Evolutionary conservation across 2,329 filamentous ascomycete genomes (phyloP).

Genomic region (Colletotrichum incanum): DNA sequence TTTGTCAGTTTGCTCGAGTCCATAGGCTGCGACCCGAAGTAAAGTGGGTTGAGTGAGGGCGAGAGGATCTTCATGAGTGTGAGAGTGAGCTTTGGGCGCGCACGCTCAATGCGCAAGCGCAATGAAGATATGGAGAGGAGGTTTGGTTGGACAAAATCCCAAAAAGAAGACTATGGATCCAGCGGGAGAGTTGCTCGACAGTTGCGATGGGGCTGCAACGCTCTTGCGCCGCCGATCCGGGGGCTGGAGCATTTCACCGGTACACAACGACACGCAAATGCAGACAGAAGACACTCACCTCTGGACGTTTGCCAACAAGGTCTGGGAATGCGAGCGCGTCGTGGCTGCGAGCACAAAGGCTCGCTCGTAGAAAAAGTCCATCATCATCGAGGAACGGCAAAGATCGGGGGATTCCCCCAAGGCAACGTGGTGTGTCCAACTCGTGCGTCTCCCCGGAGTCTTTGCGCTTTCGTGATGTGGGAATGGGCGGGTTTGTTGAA

Average conservation of each 20-base stretch:
- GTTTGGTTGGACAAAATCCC: neutral
- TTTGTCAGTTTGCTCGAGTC: constrained; percentile 17
- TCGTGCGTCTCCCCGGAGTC: constrained; percentile 6
- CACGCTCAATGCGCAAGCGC: neutral
- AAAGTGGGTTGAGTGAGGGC: neutral
- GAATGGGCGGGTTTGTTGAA: neutral
- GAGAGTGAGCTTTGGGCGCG: neutral
- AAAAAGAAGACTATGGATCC: neutral
- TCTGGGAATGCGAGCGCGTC: constrained; percentile 14
- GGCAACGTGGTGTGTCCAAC: constrained; percentile 12
- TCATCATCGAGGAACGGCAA: constrained; percentile 4
- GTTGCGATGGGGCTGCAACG: constrained; percentile 4
- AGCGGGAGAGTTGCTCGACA: neutral
- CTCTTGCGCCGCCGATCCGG: neutral
- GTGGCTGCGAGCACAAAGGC: constrained; percentile 32
- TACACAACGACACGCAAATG: neutral
- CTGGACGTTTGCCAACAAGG: constrained; percentile 14
- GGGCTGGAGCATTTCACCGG: neutral
- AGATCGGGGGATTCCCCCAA: neutral
- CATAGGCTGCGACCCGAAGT: neutral
- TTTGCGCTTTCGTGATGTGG: constrained; percentile 6
- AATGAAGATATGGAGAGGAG: neutral
- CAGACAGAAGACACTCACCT: constrained; percentile 25
- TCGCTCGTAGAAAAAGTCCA: constrained; percentile 28
- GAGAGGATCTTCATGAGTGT: neutral